phyloP scores from a whole-genome alignment of 768 basidiomycete genomes.

The Russula lepida region DNA sequence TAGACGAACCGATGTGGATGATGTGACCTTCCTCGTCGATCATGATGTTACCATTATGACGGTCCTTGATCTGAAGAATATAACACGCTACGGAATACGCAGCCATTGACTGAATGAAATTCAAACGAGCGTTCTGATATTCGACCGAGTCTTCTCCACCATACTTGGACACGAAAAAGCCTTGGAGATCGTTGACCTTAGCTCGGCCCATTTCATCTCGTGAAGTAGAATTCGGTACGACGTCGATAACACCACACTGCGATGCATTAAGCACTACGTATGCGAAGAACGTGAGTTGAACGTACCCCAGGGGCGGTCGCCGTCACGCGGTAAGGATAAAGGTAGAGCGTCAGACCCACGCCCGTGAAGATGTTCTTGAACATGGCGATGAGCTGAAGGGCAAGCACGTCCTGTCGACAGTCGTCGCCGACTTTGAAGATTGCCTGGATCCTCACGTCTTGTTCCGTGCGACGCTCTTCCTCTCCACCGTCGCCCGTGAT shows the following conservation, averaged over 20 bases:
- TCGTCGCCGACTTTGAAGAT: slow-evolving; percentile 99
- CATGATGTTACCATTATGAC: slow-evolving; percentile 99
- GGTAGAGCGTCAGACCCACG: slow-evolving; percentile 82
- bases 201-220: slow-evolving; percentile 99
- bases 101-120: slow-evolving; percentile 99
- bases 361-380: slow-evolving; percentile 96
- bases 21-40: slow-evolving; percentile 97
- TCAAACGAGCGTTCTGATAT: slow-evolving; percentile 87
- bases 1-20: slow-evolving; percentile 76
- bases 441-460: slow-evolving; percentile 89
- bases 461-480: slow-evolving; percentile 40
- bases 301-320: slow-evolving; percentile 93
- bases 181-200: slow-evolving; percentile 91
- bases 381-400: slow-evolving; percentile 96
- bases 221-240: slow-evolving; percentile 95
- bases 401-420: slow-evolving; percentile 96
- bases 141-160: slow-evolving; percentile 81
- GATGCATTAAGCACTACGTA: slow-evolving; percentile 1
- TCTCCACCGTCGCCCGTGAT: slow-evolving; percentile 54
- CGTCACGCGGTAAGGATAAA: slow-evolving; percentile 94
- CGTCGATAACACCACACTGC: slow-evolving; percentile 97
- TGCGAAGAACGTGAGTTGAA: not conserved
- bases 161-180: slow-evolving; percentile 91
- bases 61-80: slow-evolving; percentile 95
- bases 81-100: slow-evolving; percentile 98